These are phyloP conservation scores for Pachyrhizus erosus DNA, from an alignment of 306 rosid genomes.

Conservation along the genomic window DNA sequence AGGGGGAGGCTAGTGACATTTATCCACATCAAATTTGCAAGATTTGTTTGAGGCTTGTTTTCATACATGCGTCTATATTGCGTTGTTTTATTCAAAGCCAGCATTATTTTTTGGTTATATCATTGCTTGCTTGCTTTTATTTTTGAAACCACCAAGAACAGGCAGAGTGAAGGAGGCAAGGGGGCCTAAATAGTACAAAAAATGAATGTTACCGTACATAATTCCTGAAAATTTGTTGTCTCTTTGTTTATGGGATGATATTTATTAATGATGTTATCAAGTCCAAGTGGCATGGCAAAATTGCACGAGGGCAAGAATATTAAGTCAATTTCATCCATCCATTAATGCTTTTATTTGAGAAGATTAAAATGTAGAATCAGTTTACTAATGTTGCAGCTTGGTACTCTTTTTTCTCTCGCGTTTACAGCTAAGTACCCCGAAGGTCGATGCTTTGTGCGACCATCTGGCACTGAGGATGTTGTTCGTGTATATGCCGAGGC, in stretches of 20 bases:
- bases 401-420: slow-evolving; percentile 27
- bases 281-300: slow-evolving; percentile 31
- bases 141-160: neutral
- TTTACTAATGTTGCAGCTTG: slow-evolving; percentile 53
- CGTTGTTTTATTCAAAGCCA: neutral
- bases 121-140: neutral
- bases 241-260: slow-evolving; percentile 22
- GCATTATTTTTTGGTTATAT: neutral
- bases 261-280: neutral
- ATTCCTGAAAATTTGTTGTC: slow-evolving; percentile 10
- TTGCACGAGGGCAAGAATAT: slow-evolving; percentile 23
- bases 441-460: slow-evolving; percentile 91
- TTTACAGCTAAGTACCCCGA: slow-evolving; percentile 64
- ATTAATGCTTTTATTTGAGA: slow-evolving; percentile 1
- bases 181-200: neutral
- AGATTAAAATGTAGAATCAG: slow-evolving; percentile 27
- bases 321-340: slow-evolving; percentile 29
- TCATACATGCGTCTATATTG: neutral
- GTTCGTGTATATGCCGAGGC: slow-evolving; percentile 94
- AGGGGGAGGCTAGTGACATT: slow-evolving; percentile 10
- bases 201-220: neutral
- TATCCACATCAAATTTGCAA: slow-evolving; percentile 2
- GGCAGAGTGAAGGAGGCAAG: neutral
- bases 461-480: slow-evolving; percentile 97
- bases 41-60: slow-evolving; percentile 34